Conservation (phyloP, 352 stramenopile genomes). For the Pythium myriotylum region DNA sequence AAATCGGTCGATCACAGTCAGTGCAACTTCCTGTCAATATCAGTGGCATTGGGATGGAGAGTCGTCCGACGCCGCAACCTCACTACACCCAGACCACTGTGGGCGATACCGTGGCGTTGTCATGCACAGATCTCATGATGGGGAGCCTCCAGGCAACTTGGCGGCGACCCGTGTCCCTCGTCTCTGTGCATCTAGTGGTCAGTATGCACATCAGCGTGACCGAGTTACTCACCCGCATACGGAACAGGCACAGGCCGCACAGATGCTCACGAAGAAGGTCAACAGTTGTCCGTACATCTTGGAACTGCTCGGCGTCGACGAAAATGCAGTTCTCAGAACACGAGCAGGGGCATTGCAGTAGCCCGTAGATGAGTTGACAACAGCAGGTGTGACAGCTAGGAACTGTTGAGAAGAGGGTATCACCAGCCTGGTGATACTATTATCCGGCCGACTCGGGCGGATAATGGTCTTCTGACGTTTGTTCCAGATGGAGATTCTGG, state of each 20-base stretch:
- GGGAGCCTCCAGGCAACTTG: not conserved
- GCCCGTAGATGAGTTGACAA: no score
- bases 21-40: not conserved
- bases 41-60: not conserved
- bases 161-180: constrained; percentile 2
- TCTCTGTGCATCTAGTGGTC: constrained; percentile 17
- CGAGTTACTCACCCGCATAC: constrained; percentile 15
- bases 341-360: not conserved
- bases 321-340: not conserved
- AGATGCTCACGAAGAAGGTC: constrained; percentile 14
- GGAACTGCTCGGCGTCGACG: not conserved
- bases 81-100: not conserved
- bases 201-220: not conserved
- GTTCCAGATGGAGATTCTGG: no score
- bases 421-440: no score
- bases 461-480: no score
- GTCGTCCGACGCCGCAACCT: not conserved
- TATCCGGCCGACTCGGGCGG: no score
- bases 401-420: no score
- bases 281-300: constrained; percentile 1
- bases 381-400: no score
- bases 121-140: constrained; percentile 8
- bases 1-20: not conserved
- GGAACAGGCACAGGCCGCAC: constrained; percentile 17
- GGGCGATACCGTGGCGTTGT: constrained; percentile 6